These are phyloP conservation scores for Pseudotsuga menziesii DNA, from an alignment of 75 land plant species.

Conservation along the genomic window DNA sequence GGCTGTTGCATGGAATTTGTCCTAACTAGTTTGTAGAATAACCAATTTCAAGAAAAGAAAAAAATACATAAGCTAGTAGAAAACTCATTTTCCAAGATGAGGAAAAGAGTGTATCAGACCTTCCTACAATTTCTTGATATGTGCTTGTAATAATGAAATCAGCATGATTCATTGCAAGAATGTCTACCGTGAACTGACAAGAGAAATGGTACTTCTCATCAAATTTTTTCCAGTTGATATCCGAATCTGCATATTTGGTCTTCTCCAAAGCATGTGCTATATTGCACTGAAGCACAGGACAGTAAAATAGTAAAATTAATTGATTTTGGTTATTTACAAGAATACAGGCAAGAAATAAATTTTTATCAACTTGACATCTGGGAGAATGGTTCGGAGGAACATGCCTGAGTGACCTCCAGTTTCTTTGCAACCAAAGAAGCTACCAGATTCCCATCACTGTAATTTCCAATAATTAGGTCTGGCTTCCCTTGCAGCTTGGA, in stretches of 20 bases:
- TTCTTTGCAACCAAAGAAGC: conserved; percentile 54
- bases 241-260: conserved; percentile 68
- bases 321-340: conserved; percentile 1
- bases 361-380: neutral
- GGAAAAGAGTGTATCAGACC: conserved; percentile 20
- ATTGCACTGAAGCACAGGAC: conserved; percentile 27
- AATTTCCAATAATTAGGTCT: conserved; percentile 73
- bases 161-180: conserved; percentile 63
- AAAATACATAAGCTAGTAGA: neutral
- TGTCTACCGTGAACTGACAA: conserved; percentile 69
- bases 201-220: conserved; percentile 66
- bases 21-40: neutral
- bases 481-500: conserved; percentile 52
- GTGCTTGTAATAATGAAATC: conserved; percentile 74
- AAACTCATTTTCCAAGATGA: neutral
- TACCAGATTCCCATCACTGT: conserved; percentile 74
- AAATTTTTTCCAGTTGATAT: conserved; percentile 53
- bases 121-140: conserved; percentile 69
- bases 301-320: neutral
- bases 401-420: conserved; percentile 67
- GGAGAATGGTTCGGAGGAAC: neutral
- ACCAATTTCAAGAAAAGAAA: neutral
- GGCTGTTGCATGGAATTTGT: too few relatives aligned
- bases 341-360: neutral
- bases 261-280: conserved; percentile 76